Evolutionary conservation across 2,329 filamentous ascomycete genomes (phyloP).

Genomic region (Pseudogymnoascus sp.): DNA sequence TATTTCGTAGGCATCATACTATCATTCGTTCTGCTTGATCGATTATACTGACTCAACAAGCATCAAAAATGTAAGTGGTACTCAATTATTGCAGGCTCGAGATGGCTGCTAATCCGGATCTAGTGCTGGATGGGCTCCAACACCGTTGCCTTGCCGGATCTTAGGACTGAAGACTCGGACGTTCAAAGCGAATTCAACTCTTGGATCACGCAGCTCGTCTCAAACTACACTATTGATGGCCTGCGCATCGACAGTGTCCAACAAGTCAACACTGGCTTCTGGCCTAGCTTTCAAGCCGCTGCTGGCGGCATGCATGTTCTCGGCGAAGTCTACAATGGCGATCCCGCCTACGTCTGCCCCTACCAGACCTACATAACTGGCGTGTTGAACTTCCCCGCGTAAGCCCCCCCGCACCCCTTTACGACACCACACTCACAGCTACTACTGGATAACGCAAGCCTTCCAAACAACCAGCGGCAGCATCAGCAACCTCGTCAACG

Average conservation of each 20-base stretch:
- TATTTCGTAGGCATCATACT: no score
- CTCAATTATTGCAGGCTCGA: not conserved
- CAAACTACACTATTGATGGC: slow-evolving; percentile 38
- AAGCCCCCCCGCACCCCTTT: slow-evolving; percentile 16
- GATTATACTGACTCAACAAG: slow-evolving; percentile 32
- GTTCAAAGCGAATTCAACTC: slow-evolving; percentile 18
- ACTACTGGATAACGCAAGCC: slow-evolving; percentile 24
- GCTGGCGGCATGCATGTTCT: slow-evolving; percentile 52
- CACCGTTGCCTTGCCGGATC: slow-evolving; percentile 24
- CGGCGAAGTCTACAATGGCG: slow-evolving; percentile 53
- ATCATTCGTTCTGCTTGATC: slow-evolving; percentile 23
- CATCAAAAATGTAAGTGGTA: slow-evolving; percentile 9
- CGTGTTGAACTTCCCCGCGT: slow-evolving; percentile 53
- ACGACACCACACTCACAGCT: slow-evolving; percentile 14
- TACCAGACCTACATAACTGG: slow-evolving; percentile 51
- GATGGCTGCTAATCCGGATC: not conserved
- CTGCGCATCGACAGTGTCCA: slow-evolving; percentile 44
- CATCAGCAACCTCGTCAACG: slow-evolving; percentile 25
- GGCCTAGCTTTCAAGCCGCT: slow-evolving; percentile 42
- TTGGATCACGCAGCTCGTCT: slow-evolving; percentile 23
- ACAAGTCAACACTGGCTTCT: slow-evolving; percentile 45
- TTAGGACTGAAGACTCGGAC: slow-evolving; percentile 23
- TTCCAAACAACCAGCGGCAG: slow-evolving; percentile 24
- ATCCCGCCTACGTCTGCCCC: slow-evolving; percentile 45
- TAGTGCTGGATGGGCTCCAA: slow-evolving; percentile 24